A percentile compares a stretch with the other conserved stretches of the same genome.
Evolutionary conservation across 2,329 filamentous ascomycete species (phyloP).

Genomic region (Orbilia blumenaviensis): DNA sequence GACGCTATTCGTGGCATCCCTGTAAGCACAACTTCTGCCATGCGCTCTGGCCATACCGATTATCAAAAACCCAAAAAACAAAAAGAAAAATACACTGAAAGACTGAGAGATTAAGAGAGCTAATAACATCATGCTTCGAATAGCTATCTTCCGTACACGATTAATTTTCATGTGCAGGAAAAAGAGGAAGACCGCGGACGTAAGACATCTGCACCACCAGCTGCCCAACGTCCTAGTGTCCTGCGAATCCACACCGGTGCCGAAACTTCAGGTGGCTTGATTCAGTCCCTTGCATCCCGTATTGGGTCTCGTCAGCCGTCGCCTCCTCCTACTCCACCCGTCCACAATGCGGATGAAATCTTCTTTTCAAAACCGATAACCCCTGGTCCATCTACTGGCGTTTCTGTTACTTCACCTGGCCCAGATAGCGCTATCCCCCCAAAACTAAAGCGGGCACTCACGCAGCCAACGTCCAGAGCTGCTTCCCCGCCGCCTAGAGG

Average conservation of each 20-base stretch:
- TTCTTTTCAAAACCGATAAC: conserved; percentile 33
- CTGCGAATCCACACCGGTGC: conserved; percentile 56
- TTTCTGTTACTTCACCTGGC: background rate
- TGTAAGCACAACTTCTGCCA: conserved; percentile 61
- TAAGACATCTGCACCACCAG: conserved; percentile 62
- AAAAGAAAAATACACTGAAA: no score
- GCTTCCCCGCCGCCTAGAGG: conserved; percentile 55
- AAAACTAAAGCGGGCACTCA: conserved; percentile 48
- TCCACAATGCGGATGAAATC: conserved; percentile 64
- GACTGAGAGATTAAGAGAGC: background rate
- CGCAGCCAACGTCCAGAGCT: conserved; percentile 58
- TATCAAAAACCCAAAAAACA: conserved; percentile 29
- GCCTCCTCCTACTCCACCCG: conserved; percentile 65
- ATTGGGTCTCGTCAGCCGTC: conserved; percentile 60
- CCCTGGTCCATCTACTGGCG: conserved; percentile 1
- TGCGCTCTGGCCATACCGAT: conserved; percentile 44
- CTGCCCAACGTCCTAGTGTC: conserved; percentile 59
- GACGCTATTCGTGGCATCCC: conserved; percentile 67
- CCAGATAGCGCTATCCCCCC: conserved; percentile 29
- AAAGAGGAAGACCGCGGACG: conserved; percentile 59
- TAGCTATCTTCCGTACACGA: conserved; percentile 90
- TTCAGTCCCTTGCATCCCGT: conserved; percentile 55
- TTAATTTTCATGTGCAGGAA: conserved; percentile 79
- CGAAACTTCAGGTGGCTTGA: conserved; percentile 53
- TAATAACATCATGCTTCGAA: background rate